Evolutionary conservation across 352 stramenopile species (phyloP), one percentile per base, ranked within the genome.

Genomic region (Blastocystis sp.): DNA sequence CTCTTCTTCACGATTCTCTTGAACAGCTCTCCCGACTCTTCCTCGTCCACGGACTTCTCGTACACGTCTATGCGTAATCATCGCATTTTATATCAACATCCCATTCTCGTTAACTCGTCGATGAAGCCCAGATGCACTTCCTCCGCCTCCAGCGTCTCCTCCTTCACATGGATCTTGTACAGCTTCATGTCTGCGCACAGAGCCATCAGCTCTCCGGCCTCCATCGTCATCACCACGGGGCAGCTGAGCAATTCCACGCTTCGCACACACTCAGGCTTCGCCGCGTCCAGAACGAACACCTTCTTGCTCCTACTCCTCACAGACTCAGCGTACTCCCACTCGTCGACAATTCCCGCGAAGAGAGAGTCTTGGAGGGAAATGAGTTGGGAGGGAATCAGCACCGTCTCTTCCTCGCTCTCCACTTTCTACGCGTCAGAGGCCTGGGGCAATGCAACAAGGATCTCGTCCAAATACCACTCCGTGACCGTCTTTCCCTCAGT

Each of bases 1-100:
- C 56, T 61, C 38, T 84, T 84, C 53, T 84, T 84, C 38, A 84
- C 74, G 10, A 59, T 48, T 2, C 52, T 48, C 28, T 84, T 84
- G 41, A 84, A 84, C 74, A 84, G 56, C 59, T 84, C 74, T 67
- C 74, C 74, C 48, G 74, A 84, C n/a, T 84, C 74, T 10, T 67
- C 52, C n/a, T 84, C 74, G 41, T 84, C 74, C 41, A 34, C 65
- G 23, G 74, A 53, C 41, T 84, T 84, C 38, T 84, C 45, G n/a
- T 67, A 84, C 34, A 43, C 53, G 70, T 66, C 74, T 84, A 84
- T 11, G 4, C 34, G 43, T 80, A 2, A 62, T 21, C 2, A 21
- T 14, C 5, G 21, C 19, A 2, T 17, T 2, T 45, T 10, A 80
- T 2, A 4, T n/a, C 21, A 1, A 64, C 70, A 80, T 62, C 53